A percentile compares a stretch with the other conserved stretches of the same genome.
These are phyloP conservation scores for Triangularia verruculosa DNA, from an alignment of 2,329 filamentous ascomycete species.

Conservation along the genomic window DNA sequence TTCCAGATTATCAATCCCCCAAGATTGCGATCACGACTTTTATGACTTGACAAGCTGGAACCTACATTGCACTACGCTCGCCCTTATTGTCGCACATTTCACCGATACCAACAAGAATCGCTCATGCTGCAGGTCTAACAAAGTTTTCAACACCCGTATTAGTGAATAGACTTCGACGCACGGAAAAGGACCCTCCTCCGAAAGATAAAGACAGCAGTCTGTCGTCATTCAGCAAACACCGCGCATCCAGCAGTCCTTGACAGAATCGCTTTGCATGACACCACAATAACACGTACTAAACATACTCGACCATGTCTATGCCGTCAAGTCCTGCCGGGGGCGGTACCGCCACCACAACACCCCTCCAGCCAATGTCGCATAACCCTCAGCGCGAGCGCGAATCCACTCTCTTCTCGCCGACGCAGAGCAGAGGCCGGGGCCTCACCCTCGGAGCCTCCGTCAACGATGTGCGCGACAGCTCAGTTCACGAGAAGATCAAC, in stretches of 20 bases:
- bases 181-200: background rate
- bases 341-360: constrained; percentile 28
- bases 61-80: background rate
- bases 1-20: constrained; percentile 5
- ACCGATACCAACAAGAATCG: background rate
- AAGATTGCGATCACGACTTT: constrained; percentile 8
- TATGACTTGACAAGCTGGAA: background rate
- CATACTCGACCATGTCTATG: constrained; percentile 36
- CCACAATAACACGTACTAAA: constrained; percentile 18
- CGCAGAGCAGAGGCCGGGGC: constrained; percentile 21
- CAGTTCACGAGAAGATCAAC: constrained; percentile 65
- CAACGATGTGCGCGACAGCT: constrained; percentile 53
- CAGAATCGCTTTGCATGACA: constrained; percentile 21
- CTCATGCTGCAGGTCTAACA: background rate
- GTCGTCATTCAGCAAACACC: background rate
- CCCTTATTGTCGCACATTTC: background rate
- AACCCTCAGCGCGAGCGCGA: constrained; percentile 48
- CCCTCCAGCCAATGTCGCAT: constrained; percentile 58
- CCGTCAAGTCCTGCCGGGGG: constrained; percentile 44
- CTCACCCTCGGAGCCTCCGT: constrained; percentile 27
- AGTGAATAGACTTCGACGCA: background rate
- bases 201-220: constrained; percentile 4
- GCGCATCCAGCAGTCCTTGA: background rate
- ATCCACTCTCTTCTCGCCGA: constrained; percentile 38
- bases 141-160: background rate